phyloP scores from a whole-genome alignment of 2,329 filamentous ascomycete species.

The Pseudogymnoascus sp. region DNA sequence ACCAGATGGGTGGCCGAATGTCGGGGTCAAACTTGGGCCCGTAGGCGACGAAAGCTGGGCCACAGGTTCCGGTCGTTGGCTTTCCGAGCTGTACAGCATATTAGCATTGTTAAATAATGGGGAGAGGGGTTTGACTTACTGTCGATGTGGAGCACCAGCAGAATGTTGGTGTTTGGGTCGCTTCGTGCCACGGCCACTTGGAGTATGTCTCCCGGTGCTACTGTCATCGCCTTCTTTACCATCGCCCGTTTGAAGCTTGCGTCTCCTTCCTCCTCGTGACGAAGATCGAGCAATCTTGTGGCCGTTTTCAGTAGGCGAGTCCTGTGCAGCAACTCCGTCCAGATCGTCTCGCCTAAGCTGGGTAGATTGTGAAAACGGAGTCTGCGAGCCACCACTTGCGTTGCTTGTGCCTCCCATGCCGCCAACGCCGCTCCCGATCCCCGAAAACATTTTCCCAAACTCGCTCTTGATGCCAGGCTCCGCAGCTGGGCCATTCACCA shows the following conservation, averaged over 20 bases:
- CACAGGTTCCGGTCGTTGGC: conserved; percentile 43
- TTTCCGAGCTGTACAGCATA: conserved; percentile 41
- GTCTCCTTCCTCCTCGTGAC: conserved; percentile 46
- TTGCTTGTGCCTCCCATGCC: conserved; percentile 40
- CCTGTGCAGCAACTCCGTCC: conserved; percentile 36
- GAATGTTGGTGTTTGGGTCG: conserved; percentile 52
- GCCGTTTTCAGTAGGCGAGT: conserved; percentile 30
- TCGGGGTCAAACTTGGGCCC: conserved; percentile 32
- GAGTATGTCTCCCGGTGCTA: conserved; percentile 52
- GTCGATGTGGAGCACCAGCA: conserved; percentile 53
- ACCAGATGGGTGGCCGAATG: conserved; percentile 43
- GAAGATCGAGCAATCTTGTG: conserved; percentile 33
- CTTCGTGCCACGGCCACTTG: conserved; percentile 49
- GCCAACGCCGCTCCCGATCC: conserved; percentile 67
- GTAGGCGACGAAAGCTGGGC: conserved; percentile 39
- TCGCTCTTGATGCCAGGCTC: conserved; percentile 92
- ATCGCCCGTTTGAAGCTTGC: conserved; percentile 73
- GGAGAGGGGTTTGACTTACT: conserved; percentile 40
- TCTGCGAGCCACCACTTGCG: conserved; percentile 41
- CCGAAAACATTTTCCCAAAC: conserved; percentile 89
- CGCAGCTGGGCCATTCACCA: conserved; percentile 66
- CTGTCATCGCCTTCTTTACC: conserved; percentile 59
- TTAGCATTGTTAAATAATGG: conserved; percentile 15
- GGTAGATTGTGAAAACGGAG: conserved; percentile 37
- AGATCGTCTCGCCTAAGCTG: conserved; percentile 44